Evolutionary conservation across 257 asterid species (phyloP), one percentile per base, ranked within the genome.

Genomic region (Verbena officinalis): DNA sequence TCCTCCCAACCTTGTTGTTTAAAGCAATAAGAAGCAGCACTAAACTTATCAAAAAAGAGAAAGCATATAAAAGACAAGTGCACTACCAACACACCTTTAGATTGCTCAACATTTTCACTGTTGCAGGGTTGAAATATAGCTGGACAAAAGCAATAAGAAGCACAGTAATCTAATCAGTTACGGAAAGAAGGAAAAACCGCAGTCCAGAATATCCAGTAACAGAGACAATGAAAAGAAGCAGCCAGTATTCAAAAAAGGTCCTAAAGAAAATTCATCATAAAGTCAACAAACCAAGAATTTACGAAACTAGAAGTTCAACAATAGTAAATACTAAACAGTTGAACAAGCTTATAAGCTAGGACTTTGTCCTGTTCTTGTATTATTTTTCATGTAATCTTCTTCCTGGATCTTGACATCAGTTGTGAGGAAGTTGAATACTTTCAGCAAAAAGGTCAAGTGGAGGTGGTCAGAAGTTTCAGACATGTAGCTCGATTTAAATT

Each of bases 61-160:
- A 30, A 53, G 59, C 54, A 71, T 11, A 45, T 59, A 42, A 40
- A 55, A 69, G 21, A 55, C 40, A 63, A 68, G 53, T 64, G 44
- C 20, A 70, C 4, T 43, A 75, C 59, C 31, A 55, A 68, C 68
- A 44, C 77, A 95, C 99, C 99, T 95, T 95, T 80, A 91, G 80
- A 78, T 95, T 95, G 83, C 99, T 95, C 83, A 95, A 86, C 99
- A 94, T 94, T 81, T 94, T 94, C 61, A 94, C 99, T 46, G 99
- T 94, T 63, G 99, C 97, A 17, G 99, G 99, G 76, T 85, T 86
- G 74, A 94, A 94, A 81, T 94, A 95, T 53, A 95, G 78, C 99
- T 95, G 94, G 75, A 49, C 57, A 57, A 54, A 72, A 64, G 7
- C 17, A 44, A n/a, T 4, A 57, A 58, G 27, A 55, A 44, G 33